Base-by-base conservation (phyloP, 352 stramenopile species). In the Phytophthora brassicae region DNA sequence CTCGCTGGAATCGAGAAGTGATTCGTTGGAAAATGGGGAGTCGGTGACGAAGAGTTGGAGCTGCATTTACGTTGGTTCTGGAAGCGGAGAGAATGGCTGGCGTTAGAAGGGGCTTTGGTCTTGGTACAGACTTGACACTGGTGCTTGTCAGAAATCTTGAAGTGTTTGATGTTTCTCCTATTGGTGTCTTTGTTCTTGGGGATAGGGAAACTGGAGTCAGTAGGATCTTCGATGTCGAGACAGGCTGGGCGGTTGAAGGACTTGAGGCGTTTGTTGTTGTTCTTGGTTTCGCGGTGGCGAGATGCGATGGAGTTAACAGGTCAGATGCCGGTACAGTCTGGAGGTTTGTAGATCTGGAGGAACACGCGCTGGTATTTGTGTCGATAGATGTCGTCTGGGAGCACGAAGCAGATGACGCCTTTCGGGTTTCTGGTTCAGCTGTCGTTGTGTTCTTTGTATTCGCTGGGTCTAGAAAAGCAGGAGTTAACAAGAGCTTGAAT, bases 101-200 rank as follows among this genome's bases (percentile, higher is more conserved):
- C 12, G 56, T 58, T 13, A 64, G 26, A 4, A 64, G 45, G 2
- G 20, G 35, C n/a, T 42, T 42, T 31, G 8, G 26, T 9, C 8
- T 31, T 31, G 35, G n/a, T n/a, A n/a, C n/a, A 41, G 35, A 39
- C 16, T 16, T 11, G 2, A 3, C 33, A 17, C 33, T 39, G 33
- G 6, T 17, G 17, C 35, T 22, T 41, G 35, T 20, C 16, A 16
- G 16, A 41, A 13, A 39, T 17, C 11, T 39, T 39, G 29, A 36
- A 12, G 29, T 12, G 6, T 36, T 12, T 12, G 28, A 9, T 33
- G 28, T 9, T 11, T 11, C 9, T 33, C 6, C 9, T 9, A 13
- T 39, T 19, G 35, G n/a, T n/a, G 35, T 41, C 16, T 20, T 19
- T 6, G 35, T 22, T 5, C 9, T n/a, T 41, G 35, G 35, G 9